Percentiles rank a stretch among this genome's conserved stretches.
These are phyloP conservation scores for Orbilia blumenaviensis DNA, from an alignment of 2,329 filamentous ascomycete species.

Conservation along the genomic window DNA sequence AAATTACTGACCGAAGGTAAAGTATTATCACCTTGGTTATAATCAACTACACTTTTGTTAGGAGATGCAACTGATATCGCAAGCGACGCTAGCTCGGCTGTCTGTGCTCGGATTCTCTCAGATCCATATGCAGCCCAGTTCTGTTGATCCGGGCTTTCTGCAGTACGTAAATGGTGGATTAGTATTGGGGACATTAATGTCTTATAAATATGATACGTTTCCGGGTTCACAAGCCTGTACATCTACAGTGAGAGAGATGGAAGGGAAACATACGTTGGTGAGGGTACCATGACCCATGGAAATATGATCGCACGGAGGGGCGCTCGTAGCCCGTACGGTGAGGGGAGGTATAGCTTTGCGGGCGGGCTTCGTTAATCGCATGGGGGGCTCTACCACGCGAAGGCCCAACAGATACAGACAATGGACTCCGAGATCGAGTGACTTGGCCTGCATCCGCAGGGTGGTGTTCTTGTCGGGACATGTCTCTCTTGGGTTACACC, in stretches of 20 bases:
- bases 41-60: conserved; percentile 58
- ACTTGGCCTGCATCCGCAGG: conserved; percentile 9
- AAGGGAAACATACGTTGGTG: conserved; percentile 41
- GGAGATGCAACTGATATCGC: conserved; percentile 72
- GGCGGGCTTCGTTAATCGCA: not conserved
- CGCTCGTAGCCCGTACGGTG: conserved; percentile 47
- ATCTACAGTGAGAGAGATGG: not conserved
- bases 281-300: conserved; percentile 52
- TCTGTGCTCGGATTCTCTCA: conserved; percentile 82
- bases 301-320: conserved; percentile 43
- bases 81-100: conserved; percentile 84
- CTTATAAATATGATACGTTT: not conserved
- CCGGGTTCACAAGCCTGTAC: not conserved
- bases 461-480: conserved; percentile 29
- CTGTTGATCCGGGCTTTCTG: conserved; percentile 49
- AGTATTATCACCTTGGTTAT: conserved; percentile 44
- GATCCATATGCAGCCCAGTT: conserved; percentile 74
- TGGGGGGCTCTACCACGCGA: conserved; percentile 17
- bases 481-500: conserved; percentile 14
- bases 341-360: conserved; percentile 33
- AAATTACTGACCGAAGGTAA: not conserved
- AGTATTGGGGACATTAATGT: not conserved
- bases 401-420: conserved; percentile 27
- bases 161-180: not conserved
- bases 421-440: conserved; percentile 1